Evolutionary conservation across 768 basidiomycete genomes (phyloP).

Genomic region (Thelephora ganbajun): DNA sequence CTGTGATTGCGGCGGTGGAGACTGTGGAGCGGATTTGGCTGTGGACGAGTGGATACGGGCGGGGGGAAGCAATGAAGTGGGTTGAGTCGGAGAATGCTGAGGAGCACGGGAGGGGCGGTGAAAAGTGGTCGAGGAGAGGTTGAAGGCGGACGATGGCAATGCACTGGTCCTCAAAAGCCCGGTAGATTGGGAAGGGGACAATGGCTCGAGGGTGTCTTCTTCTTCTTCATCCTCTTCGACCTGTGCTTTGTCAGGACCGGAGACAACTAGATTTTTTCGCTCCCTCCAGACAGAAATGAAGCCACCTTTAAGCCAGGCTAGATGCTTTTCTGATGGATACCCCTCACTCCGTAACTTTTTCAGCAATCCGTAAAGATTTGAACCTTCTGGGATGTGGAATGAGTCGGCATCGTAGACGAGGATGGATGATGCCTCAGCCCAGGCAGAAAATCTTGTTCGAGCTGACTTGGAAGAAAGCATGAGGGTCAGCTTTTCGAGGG

Average conservation of each 20-base stretch:
- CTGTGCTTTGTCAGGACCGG: slow-evolving; percentile 29
- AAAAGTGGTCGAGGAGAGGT: slow-evolving; percentile 28
- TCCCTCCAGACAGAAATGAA: slow-evolving; percentile 58
- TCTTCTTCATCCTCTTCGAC: slow-evolving; percentile 41
- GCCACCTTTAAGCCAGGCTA: slow-evolving; percentile 76
- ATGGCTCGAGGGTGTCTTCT: slow-evolving; percentile 9
- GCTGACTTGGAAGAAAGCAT: slow-evolving; percentile 62
- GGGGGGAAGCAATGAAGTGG: slow-evolving; percentile 16
- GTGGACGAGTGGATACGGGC: neutral
- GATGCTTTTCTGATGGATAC: slow-evolving; percentile 33
- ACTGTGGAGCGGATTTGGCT: neutral
- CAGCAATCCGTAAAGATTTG: slow-evolving; percentile 59
- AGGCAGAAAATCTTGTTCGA: slow-evolving; percentile 44
- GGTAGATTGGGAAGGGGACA: neutral
- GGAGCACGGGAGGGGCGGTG: slow-evolving; percentile 8
- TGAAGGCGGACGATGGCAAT: slow-evolving; percentile 54
- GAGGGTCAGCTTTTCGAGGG: slow-evolving; percentile 56
- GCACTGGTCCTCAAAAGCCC: slow-evolving; percentile 35
- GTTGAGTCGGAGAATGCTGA: neutral
- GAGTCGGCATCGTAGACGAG: slow-evolving; percentile 84
- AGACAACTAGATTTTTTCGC: slow-evolving; percentile 28
- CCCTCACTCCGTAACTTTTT: slow-evolving; percentile 58
- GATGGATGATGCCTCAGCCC: slow-evolving; percentile 47
- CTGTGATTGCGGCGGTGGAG: slow-evolving; percentile 9
- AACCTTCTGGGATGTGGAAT: slow-evolving; percentile 37